A percentile compares a stretch with the other conserved stretches of the same genome.
phyloP scores from a whole-genome alignment of 176 grass and related monocot genomes.

The Coix lacrymajobi region DNA sequence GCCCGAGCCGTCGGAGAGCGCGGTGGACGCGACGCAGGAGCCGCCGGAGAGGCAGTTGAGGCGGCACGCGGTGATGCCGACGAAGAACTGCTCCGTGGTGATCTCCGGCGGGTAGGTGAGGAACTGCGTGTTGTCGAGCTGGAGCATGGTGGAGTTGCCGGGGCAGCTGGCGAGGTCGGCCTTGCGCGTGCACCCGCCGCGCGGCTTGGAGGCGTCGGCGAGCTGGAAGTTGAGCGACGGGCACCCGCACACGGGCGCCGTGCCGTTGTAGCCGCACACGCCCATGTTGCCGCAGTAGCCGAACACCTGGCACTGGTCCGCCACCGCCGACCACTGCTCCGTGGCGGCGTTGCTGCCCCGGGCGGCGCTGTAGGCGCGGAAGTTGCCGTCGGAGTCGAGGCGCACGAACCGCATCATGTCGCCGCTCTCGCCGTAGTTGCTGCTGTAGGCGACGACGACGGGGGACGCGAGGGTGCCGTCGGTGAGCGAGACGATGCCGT shows the following conservation, averaged over 20 bases:
- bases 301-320: slow-evolving; percentile 89
- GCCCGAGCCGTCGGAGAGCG: slow-evolving; percentile 81
- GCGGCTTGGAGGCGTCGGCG: slow-evolving; percentile 12
- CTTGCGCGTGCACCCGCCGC: slow-evolving; percentile 38
- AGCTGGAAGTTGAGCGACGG: slow-evolving; percentile 66
- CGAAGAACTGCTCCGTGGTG: slow-evolving; percentile 70
- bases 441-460: slow-evolving; percentile 82
- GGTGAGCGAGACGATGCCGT: slow-evolving; percentile 73
- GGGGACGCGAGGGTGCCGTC: slow-evolving; percentile 42
- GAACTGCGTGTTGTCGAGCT: slow-evolving; percentile 70
- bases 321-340: slow-evolving; percentile 72
- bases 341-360: slow-evolving; percentile 23
- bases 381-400: slow-evolving; percentile 82
- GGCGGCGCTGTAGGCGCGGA: slow-evolving; percentile 61
- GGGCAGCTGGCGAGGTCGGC: slow-evolving; percentile 53
- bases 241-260: slow-evolving; percentile 62
- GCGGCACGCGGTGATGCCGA: slow-evolving; percentile 79
- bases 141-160: slow-evolving; percentile 80
- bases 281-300: slow-evolving; percentile 88
- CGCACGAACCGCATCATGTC: slow-evolving; percentile 68
- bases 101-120: slow-evolving; percentile 75
- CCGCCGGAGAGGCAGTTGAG: slow-evolving; percentile 79
- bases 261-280: slow-evolving; percentile 78
- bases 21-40: slow-evolving; percentile 78
- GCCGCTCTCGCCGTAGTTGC: slow-evolving; percentile 83